phyloP scores from a whole-genome alignment of 2,329 filamentous ascomycete genomes.

The Aureobasidium sp. region DNA sequence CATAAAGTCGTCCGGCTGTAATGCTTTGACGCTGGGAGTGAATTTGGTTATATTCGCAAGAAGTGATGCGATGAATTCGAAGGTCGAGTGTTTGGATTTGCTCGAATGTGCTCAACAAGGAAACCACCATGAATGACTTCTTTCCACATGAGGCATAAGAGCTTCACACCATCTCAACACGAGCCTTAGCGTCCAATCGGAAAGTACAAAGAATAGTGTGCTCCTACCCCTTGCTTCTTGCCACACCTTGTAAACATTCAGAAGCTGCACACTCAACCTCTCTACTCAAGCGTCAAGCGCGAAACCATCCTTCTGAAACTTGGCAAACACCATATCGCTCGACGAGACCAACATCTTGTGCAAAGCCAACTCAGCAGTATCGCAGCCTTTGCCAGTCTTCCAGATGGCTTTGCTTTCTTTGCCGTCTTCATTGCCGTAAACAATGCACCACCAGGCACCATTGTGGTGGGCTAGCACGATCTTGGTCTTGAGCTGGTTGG shows the following conservation, averaged over 20 bases:
- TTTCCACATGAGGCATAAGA: neutral
- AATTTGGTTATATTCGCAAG: neutral
- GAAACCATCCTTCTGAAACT: neutral
- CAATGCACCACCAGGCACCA: neutral
- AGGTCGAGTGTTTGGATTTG: neutral
- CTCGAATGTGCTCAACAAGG: neutral
- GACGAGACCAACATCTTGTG: neutral
- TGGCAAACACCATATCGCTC: neutral
- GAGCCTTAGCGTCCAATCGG: neutral
- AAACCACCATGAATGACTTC: neutral
- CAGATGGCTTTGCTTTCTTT: neutral
- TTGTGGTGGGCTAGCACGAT: neutral
- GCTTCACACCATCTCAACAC: neutral
- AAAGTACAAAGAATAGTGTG: neutral
- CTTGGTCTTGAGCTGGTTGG: neutral
- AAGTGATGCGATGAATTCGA: neutral
- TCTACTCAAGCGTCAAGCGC: neutral
- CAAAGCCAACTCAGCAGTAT: neutral
- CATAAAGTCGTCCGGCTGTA: neutral
- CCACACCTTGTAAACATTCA: neutral
- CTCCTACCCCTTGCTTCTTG: neutral
- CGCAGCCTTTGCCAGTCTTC: neutral
- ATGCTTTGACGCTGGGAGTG: neutral
- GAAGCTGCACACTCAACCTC: too few species aligned
- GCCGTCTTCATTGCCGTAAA: neutral